Conservation (phyloP, 805 yeast genomes). For the Vanderwaltozyma verrucispora region DNA sequence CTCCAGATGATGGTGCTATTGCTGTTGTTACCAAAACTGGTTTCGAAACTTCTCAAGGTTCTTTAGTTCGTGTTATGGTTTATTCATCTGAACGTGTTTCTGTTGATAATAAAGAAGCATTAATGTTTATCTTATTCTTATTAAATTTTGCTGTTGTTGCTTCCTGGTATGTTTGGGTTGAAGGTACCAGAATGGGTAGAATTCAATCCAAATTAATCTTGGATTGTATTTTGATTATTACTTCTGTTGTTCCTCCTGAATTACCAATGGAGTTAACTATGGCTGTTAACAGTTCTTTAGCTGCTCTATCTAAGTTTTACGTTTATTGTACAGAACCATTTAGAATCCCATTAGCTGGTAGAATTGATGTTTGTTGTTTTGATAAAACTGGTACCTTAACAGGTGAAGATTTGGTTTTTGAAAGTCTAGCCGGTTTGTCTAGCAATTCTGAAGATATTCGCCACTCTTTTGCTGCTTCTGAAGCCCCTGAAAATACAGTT, state of each 20-base stretch:
- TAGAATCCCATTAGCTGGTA: slow-evolving; percentile 95
- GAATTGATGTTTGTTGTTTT: slow-evolving; percentile 96
- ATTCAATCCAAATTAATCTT: slow-evolving; percentile 85
- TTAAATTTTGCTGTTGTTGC: slow-evolving; percentile 90
- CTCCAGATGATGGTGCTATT: slow-evolving; percentile 89
- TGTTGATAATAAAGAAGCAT: slow-evolving; percentile 90
- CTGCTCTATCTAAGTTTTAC: slow-evolving; percentile 77
- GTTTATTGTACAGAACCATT: slow-evolving; percentile 98
- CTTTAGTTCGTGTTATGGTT: slow-evolving; percentile 94
- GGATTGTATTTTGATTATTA: slow-evolving; percentile 90
- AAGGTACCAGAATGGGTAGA: slow-evolving; percentile 94
- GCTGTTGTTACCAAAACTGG: slow-evolving; percentile 91
- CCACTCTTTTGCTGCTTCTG: slow-evolving; percentile 40
- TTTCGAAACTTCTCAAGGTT: slow-evolving; percentile 97
- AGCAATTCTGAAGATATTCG: slow-evolving; percentile 37
- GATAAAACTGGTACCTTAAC: slow-evolving; percentile 98
- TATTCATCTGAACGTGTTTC: slow-evolving; percentile 94
- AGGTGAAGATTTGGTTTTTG: slow-evolving; percentile 91
- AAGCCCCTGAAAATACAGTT: slow-evolving; percentile 60
- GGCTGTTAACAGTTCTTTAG: slow-evolving; percentile 91
- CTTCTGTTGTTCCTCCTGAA: slow-evolving; percentile 98
- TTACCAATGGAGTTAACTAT: slow-evolving; percentile 97
- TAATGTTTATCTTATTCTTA: slow-evolving; percentile 82
- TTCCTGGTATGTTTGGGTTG: slow-evolving; percentile 96
- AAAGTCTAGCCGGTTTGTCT: slow-evolving; percentile 83